phyloP scores from a whole-genome alignment of 345 rosid species.

The Camelina laxa region DNA sequence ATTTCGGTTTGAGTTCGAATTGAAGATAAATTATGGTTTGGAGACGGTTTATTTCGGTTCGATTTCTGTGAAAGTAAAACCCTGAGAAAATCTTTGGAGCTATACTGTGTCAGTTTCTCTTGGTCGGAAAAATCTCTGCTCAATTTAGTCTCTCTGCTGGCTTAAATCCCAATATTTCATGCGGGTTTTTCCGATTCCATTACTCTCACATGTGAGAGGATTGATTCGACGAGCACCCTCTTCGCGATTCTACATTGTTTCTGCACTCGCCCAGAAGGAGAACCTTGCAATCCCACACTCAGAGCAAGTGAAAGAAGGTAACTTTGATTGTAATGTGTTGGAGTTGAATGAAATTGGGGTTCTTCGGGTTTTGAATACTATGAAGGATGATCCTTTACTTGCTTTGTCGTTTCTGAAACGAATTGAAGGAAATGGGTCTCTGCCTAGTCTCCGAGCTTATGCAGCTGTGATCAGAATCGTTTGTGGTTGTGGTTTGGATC shows the following conservation, averaged over 20 bases:
- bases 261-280: conserved; percentile 39
- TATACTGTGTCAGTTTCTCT: neutral
- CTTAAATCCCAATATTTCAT: conserved; percentile 23
- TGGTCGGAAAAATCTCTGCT: conserved; percentile 8
- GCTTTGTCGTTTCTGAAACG: conserved; percentile 58
- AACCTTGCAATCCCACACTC: conserved; percentile 36
- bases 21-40: neutral
- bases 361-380: conserved; percentile 42
- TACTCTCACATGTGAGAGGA: conserved; percentile 42
- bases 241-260: conserved; percentile 37
- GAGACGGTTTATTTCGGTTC: neutral
- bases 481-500: conserved; percentile 49
- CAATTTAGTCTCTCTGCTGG: conserved; percentile 1
- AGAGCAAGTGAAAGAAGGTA: conserved; percentile 28
- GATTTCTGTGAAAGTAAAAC: conserved; percentile 26
- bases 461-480: conserved; percentile 55
- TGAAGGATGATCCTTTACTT: conserved; percentile 54
- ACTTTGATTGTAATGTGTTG: neutral
- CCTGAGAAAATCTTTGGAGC: conserved; percentile 14
- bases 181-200: conserved; percentile 39
- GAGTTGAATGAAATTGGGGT: conserved; percentile 51
- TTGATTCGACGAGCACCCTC: conserved; percentile 21
- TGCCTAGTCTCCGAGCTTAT: conserved; percentile 53
- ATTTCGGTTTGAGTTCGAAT: neutral
- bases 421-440: conserved; percentile 51